phyloP scores from a whole-genome alignment of 2,329 filamentous ascomycete genomes.

The Eurotiales sp. region DNA sequence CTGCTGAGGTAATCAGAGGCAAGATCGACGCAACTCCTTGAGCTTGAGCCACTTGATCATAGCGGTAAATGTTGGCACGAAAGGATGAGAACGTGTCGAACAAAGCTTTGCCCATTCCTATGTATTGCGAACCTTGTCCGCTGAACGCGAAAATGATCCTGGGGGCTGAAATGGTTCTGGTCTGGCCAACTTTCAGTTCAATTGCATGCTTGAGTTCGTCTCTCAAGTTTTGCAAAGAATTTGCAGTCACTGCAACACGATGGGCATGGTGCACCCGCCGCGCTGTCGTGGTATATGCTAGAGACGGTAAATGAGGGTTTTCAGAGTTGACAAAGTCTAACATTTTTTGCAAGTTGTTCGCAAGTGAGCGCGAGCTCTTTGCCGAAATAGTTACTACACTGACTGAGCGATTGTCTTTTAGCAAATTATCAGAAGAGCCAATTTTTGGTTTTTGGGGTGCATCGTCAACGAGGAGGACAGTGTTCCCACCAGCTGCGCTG shows the following conservation, averaged over 20 bases:
- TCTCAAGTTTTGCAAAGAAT: not conserved
- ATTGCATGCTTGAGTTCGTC: constrained; percentile 23
- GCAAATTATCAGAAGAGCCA: constrained; percentile 44
- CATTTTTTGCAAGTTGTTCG: not conserved
- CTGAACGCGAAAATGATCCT: constrained; percentile 40
- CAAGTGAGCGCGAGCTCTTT: constrained; percentile 50
- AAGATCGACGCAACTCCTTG: not conserved
- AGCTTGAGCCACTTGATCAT: not conserved
- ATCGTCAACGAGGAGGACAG: constrained; percentile 55
- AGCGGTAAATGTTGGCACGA: not conserved
- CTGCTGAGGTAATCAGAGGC: not conserved
- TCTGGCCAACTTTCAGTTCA: constrained; percentile 47
- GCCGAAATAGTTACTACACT: constrained; percentile 55
- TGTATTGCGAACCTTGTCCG: constrained; percentile 32
- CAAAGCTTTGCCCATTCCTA: constrained; percentile 41
- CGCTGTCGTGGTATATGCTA: constrained; percentile 62
- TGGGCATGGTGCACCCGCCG: constrained; percentile 53
- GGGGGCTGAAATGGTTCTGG: no score
- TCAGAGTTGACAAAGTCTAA: no score
- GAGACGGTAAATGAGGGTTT: constrained; percentile 45
- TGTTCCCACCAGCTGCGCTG: constrained; percentile 64
- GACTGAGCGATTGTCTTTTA: constrained; percentile 50
- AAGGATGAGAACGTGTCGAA: constrained; percentile 7
- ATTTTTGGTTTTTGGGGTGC: no score
- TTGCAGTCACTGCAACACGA: constrained; percentile 9